phyloP scores from a whole-genome alignment of 176 grass and related monocot genomes.

The Avena eriantha region DNA sequence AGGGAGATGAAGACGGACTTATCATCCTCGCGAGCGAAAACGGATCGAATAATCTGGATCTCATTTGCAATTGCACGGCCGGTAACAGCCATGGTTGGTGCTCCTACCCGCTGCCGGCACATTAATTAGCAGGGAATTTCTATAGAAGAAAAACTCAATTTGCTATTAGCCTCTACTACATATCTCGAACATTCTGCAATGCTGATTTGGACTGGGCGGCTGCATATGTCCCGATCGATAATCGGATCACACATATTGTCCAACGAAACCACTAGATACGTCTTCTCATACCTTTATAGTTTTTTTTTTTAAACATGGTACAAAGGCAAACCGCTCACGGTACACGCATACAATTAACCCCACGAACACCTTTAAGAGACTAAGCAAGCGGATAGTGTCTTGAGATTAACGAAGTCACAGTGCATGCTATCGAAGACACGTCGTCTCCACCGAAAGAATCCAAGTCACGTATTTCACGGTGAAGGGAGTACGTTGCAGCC shows the following conservation, averaged over 20 bases:
- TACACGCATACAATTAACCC: too few species aligned
- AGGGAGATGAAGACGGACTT: constrained; percentile 21
- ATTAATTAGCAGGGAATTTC: background rate
- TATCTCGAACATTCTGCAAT: background rate
- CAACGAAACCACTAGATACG: background rate
- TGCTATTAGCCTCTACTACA: background rate
- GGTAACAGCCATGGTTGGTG: background rate
- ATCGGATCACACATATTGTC: background rate
- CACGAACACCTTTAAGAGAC: too few species aligned
- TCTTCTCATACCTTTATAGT: too few species aligned
- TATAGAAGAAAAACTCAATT: background rate
- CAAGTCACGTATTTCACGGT: too few species aligned
- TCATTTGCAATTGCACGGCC: background rate
- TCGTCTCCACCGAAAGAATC: too few species aligned
- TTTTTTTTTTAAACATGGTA: too few species aligned
- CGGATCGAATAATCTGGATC: background rate
- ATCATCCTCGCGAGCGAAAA: background rate
- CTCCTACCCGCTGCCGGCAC: background rate
- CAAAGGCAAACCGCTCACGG: too few species aligned
- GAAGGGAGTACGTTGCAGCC: too few species aligned
- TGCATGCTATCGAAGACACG: too few species aligned
- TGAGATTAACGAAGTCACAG: too few species aligned
- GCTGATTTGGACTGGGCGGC: background rate
- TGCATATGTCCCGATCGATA: background rate
- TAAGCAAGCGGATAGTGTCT: too few species aligned